Base-by-base conservation (phyloP, 1,284 basidiomycete genomes). In the Peniophora sp. region DNA sequence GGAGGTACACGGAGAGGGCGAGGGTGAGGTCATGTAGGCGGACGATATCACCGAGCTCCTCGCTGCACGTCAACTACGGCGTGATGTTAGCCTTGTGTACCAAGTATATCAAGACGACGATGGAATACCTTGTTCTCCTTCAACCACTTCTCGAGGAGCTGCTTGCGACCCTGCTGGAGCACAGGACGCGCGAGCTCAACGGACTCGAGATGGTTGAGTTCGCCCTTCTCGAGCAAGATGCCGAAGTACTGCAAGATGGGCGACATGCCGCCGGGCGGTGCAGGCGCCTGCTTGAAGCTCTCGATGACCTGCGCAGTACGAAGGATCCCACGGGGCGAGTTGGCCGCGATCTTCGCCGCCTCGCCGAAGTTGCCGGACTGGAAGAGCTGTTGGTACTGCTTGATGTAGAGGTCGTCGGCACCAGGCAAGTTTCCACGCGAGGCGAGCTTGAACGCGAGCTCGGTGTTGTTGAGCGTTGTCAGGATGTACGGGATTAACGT, bases 211-310 rank as follows among this genome's bases (percentile, higher is more conserved):
- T 96, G 94, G 74, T 99, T 99, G 53, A 99, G 81, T 70, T 97
- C 91, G 36, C 96, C 96, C 69, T 95, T 97, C 75, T 99, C 97
- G 48, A 99, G 78, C 24, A 99, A 73, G 58, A 98, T 96, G 58
- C 97, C 97, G 61, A 99, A 99, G 75, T 99, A 99, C 62, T 98
- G 97, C 23, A 99, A 77, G 60, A 99, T 99, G 5, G 97, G 97
- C 10, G 93, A 96, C 48, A 99, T 78, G 36, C 91, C 89, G 49
- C 96, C 95, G 14, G 92, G 83, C 52, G 89, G 87, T 10, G 89
- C 81, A 23, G 96, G 95, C 1, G 96, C 92, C 59, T 85, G 79
- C 77, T 99, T 99, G 83, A 99, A 98, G 15, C 93, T 88, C 63
- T 99, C 97, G 60, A 99, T 99, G 49, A 98, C 93, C 66, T 93